Conservation (phyloP, 768 basidiomycete species). For the Serendipita indica region DNA sequence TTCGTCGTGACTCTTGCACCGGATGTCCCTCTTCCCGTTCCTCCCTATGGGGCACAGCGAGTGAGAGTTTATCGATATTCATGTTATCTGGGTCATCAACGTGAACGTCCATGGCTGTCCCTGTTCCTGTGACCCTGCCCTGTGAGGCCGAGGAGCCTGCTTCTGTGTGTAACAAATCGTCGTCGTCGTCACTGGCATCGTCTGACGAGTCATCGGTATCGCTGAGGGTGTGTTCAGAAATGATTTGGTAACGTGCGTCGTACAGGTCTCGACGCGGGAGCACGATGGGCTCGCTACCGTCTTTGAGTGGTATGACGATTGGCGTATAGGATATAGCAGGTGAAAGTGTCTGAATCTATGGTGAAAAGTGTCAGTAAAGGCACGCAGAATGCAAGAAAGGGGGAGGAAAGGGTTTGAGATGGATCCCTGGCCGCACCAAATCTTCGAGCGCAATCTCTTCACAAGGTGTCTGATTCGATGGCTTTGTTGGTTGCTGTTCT, state of each 20-base stretch:
- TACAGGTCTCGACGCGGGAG: slow-evolving; percentile 78
- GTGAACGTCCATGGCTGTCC: neutral
- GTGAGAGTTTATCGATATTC: too few relatives aligned
- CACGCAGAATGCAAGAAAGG: neutral
- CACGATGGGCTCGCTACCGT: slow-evolving; percentile 14
- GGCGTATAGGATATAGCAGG: slow-evolving; percentile 69
- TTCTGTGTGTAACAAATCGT: neutral
- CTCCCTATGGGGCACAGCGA: neutral
- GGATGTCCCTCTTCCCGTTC: neutral
- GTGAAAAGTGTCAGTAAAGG: too few relatives aligned
- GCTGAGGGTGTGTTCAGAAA: slow-evolving; percentile 36
- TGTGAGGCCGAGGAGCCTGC: neutral
- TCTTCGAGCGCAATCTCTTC: slow-evolving; percentile 11
- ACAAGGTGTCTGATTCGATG: neutral
- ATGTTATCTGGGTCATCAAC: neutral
- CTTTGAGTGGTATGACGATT: slow-evolving; percentile 29
- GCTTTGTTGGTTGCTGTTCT: neutral
- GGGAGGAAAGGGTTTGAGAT: neutral
- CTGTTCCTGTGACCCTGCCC: neutral
- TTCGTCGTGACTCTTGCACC: too few relatives aligned
- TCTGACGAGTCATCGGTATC: slow-evolving; percentile 19
- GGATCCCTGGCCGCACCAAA: slow-evolving; percentile 8
- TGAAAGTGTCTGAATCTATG: slow-evolving; percentile 60
- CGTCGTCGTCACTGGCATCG: slow-evolving; percentile 16
- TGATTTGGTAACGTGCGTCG: slow-evolving; percentile 90